These are phyloP conservation scores for Yamadazyma blattariae DNA, from an alignment of 1,139 yeast genomes.

Conservation along the genomic window DNA sequence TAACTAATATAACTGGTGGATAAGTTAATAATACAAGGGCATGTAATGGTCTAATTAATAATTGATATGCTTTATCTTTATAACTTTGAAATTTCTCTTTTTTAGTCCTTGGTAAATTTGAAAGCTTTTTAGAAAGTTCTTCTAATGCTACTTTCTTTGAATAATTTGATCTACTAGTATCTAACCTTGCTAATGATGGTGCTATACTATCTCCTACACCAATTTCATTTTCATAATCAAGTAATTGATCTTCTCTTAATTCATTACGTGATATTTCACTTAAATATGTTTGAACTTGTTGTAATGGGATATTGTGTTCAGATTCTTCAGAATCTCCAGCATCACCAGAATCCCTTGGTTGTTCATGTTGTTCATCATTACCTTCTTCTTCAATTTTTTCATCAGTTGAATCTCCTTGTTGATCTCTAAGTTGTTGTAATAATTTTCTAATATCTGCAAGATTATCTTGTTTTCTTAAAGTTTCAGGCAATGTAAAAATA, in stretches of 20 bases:
- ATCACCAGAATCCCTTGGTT: not conserved
- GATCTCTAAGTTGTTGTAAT: slow-evolving; percentile 17
- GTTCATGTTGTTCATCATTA: slow-evolving; percentile 14
- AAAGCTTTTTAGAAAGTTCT: slow-evolving; percentile 19
- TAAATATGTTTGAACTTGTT: slow-evolving; percentile 6
- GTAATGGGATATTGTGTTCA: slow-evolving; percentile 1
- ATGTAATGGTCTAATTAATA: slow-evolving; percentile 47
- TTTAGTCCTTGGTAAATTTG: slow-evolving; percentile 3
- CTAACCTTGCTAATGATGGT: slow-evolving; percentile 36
- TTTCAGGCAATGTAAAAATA: slow-evolving; percentile 68
- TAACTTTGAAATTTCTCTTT: slow-evolving; percentile 10
- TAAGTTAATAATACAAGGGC: slow-evolving; percentile 52
- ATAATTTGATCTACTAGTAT: slow-evolving; percentile 34
- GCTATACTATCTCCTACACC: slow-evolving; percentile 35
- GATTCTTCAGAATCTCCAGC: not conserved
- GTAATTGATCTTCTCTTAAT: slow-evolving; percentile 8
- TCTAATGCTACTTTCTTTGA: slow-evolving; percentile 29
- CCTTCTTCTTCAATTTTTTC: slow-evolving; percentile 12
- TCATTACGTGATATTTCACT: slow-evolving; percentile 6
- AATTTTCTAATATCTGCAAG: slow-evolving; percentile 47
- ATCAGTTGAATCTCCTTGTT: slow-evolving; percentile 13
- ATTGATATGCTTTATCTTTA: slow-evolving; percentile 33
- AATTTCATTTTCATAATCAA: slow-evolving; percentile 2
- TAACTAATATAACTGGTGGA: slow-evolving; percentile 72
- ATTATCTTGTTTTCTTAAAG: slow-evolving; percentile 56